Evolutionary conservation across 371 early-diverging fungal species (phyloP), one percentile per base, ranked within the genome.

Genomic region (Lichtheimia corymbifera): DNA sequence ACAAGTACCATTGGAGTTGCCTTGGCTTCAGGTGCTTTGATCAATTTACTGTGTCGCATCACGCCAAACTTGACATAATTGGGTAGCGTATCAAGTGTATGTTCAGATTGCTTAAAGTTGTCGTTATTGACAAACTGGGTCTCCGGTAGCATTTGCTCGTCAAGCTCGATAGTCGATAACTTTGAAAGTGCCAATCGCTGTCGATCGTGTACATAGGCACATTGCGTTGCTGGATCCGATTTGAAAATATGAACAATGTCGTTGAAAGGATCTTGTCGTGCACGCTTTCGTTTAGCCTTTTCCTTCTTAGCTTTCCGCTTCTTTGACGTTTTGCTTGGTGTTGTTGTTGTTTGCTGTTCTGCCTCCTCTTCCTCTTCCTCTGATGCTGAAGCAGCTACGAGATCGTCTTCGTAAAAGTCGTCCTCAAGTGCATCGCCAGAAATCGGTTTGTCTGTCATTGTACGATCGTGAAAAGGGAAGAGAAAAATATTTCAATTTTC

Each of bases 1-100:
- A 94, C 80, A 25, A 94, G 64, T 3, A 89, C 86, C 12, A 83
- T 79, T 6, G 91, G 93, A 1, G 85, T 85, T 53, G 76, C 83
- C 5, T 68, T 74, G 28, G 73, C 71, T 17, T 75, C 79, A 25
- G 82, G 83, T 40, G 76, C 79, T 56, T 83, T 76, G 4, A 72
- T 67, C 50, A 88, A 65, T 45, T 85, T 83, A 53, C 72, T 81
- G 59, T 73, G 80, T 27, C 70, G 65, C 49, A 68, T 70, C 28
- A 80, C 78, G 55, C 83, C 84, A 58, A 80, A 86, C 58, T 86
- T 86, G 62, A 86, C 64, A 64, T 82, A 86, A 27, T 79, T 79
- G 9, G 84, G 80, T 42, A 86, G 62, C 28, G 79, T 67, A 15
- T 81, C 82, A 12, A 86, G 64, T 5, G 75, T 74, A 55, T 84